These are phyloP conservation scores for Anacardium occidentale DNA, from an alignment of 345 rosid genomes.

Conservation along the genomic window DNA sequence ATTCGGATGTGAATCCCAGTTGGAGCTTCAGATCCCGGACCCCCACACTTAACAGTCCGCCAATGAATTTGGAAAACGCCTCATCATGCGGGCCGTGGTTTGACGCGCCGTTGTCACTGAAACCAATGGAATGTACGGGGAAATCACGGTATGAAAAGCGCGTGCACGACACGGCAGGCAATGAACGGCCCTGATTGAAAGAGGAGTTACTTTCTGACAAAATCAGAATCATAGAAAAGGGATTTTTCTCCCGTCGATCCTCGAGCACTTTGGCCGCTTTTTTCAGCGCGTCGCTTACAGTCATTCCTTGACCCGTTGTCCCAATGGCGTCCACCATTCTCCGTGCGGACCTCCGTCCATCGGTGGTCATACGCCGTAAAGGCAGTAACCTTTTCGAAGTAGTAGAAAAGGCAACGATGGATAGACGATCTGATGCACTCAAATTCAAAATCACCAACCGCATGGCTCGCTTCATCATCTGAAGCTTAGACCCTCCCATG, in stretches of 20 bases:
- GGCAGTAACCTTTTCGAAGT: constrained; percentile 68
- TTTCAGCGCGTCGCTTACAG: constrained; percentile 69
- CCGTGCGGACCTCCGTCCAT: constrained; percentile 68
- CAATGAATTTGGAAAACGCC: constrained; percentile 40
- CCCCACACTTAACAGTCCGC: constrained; percentile 45
- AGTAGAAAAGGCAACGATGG: constrained; percentile 74
- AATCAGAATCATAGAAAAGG: constrained; percentile 52
- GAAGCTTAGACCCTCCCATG: constrained; percentile 43
- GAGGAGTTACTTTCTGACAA: constrained; percentile 39
- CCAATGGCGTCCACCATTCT: constrained; percentile 61
- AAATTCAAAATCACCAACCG: constrained; percentile 55
- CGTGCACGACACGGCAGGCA: constrained; percentile 47
- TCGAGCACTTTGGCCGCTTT: constrained; percentile 85
- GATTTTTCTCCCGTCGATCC: constrained; percentile 80
- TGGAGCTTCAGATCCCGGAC: constrained; percentile 67
- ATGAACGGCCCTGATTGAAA: constrained; percentile 28
- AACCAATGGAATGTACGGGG: constrained; percentile 59
- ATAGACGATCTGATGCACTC: constrained; percentile 62
- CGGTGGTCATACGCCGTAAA: constrained; percentile 63
- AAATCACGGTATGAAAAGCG: constrained; percentile 50
- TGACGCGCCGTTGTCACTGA: constrained; percentile 34
- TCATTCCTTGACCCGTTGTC: constrained; percentile 54
- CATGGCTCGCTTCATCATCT: constrained; percentile 65
- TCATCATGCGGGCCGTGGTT: constrained; percentile 41
- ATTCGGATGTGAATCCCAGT: constrained; percentile 60